Evolutionary conservation across 257 asterid genomes (phyloP).

Genomic region (Solanum chmielewskii): DNA sequence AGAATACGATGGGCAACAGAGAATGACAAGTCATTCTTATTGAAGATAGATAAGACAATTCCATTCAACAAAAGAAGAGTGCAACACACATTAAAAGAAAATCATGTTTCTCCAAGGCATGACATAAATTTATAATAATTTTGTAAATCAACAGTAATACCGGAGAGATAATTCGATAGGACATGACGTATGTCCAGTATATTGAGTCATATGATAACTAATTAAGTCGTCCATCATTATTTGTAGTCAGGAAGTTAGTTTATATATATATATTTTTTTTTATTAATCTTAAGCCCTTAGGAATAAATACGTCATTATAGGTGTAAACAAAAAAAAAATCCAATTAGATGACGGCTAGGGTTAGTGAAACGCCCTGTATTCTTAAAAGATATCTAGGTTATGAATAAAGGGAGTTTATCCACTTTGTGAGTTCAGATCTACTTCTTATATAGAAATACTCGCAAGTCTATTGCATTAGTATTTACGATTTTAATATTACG

Average conservation of each 20-base stretch:
- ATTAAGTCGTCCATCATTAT: not conserved
- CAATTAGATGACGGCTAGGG: not conserved
- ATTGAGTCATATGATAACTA: not conserved
- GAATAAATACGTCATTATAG: not conserved
- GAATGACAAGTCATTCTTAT: not conserved
- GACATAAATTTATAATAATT: not conserved
- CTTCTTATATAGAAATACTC: not conserved
- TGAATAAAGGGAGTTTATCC: no score
- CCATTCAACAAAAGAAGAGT: not conserved
- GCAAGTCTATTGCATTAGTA: no score
- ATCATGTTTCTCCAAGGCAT: not conserved
- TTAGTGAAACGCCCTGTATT: not conserved
- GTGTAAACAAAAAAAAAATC: no score
- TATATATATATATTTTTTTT: not conserved
- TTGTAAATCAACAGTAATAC: not conserved
- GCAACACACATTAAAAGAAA: not conserved
- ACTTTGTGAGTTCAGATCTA: fast-evolving
- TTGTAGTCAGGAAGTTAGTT: not conserved
- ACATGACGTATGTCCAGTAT: not conserved
- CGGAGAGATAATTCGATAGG: not conserved
- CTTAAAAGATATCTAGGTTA: not conserved
- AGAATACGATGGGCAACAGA: not conserved
- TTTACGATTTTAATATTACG: not conserved
- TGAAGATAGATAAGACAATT: not conserved
- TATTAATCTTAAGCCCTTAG: not conserved